Evolutionary conservation across 345 rosid species (phyloP), one percentile per base, ranked within the genome.

Genomic region (Rhodamnia rubescens): DNA sequence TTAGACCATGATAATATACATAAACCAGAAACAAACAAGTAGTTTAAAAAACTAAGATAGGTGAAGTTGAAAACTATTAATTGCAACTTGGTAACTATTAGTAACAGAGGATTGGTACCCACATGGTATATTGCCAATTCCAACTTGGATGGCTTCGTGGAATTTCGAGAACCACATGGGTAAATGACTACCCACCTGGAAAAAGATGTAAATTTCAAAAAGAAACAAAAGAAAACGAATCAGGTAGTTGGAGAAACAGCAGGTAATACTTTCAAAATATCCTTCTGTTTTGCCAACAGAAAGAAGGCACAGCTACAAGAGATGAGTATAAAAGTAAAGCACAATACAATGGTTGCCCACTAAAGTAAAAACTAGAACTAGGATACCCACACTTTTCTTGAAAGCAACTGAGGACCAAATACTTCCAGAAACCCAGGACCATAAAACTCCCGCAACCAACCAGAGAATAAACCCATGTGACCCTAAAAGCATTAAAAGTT

Each of bases 391-490:
- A 94, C 92, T 90, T 93, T 94, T 92, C 98, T 93, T 36, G 98
- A 95, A 88, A 93, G 86, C 87, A 96, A 90, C 84, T 93, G 98
- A 86, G 97, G 98, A 84, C 92, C 93, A 87, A 96, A 84, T 97
- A 40, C 42, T 40, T 40, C 99, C 49, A 95, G 95, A 89, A 97
- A 92, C 81, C 96, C 93, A 11, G 96, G 98, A 49, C 98, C 99
- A 84, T 92, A 92, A 85, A 93, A 94, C 85, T 96, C 99, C 85
- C 95, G 93, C 98, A 96, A 69, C 96, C 96, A 95, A 36, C 98
- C 99, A 88, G 96, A 92, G 90, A 95, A 97, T 85, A 96, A 91
- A 89, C 95, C 93, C 86, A 95, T 86, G 57, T 91, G 95, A 85
- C 82, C 88, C 99, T 97, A n/a, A 88, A 69, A 42, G 42, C 61